Evolutionary conservation across 1,284 basidiomycete genomes (phyloP).

Genomic region (Lignosus rhinocerotis): DNA sequence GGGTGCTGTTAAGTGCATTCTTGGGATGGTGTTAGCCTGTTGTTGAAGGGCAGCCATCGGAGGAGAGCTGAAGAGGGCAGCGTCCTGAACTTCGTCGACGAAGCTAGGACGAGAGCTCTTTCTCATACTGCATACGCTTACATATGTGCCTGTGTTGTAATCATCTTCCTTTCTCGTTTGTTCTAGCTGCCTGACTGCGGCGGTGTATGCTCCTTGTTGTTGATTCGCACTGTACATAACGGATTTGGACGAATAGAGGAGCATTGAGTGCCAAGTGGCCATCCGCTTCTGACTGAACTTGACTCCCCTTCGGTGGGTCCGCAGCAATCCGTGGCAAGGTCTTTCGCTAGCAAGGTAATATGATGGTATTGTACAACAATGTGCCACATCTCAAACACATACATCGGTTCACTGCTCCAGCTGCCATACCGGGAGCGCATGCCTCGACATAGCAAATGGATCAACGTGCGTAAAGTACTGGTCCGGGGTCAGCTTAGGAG

Average conservation of each 20-base stretch:
- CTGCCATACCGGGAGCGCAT: conserved; percentile 1
- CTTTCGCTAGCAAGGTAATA: too few species aligned
- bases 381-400: background rate
- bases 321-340: too few species aligned
- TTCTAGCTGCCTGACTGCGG: conserved; percentile 2
- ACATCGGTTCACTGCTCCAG: too few species aligned
- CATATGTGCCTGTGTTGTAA: conserved; percentile 30
- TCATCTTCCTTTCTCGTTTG: conserved; percentile 17
- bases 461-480: conserved; percentile 7
- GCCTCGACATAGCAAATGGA: background rate
- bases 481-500: background rate
- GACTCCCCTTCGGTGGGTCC: too few species aligned
- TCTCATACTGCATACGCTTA: conserved; percentile 26
- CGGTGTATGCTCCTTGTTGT: conserved; percentile 21
- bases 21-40: background rate
- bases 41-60: background rate
- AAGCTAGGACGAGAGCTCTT: background rate
- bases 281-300: background rate
- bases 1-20: conserved; percentile 42
- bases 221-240: conserved; percentile 20
- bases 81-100: background rate
- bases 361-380: background rate
- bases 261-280: background rate
- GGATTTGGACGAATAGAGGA: conserved; percentile 15
- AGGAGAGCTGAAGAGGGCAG: background rate